Evolutionary conservation across 805 yeast species (phyloP), one percentile per base, ranked within the genome.

Genomic region (Wickerhamomyces bisporus): DNA sequence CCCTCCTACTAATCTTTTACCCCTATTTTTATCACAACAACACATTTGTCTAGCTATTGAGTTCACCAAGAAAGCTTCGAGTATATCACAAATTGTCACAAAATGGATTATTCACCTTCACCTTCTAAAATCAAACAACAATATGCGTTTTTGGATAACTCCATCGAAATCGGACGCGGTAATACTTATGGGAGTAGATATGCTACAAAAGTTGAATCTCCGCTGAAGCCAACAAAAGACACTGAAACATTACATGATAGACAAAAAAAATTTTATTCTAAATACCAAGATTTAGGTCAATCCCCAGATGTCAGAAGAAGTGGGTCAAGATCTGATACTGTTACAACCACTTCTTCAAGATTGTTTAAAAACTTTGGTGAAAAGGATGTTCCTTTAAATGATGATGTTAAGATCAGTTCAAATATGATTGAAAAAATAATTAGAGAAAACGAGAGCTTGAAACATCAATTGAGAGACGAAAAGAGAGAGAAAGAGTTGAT

Each of bases 361-460:
- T 40, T 52, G 13, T 52, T 53, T 36, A 50, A 43, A 26, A 43
- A 43, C 18, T 29, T 52, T 3, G 15, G 26, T 10, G 18, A 16
- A 18, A 30, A 36, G 3, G 40, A 42, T 6, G 47, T 52, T 2
- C 57, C 52, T 2, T 33, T 49, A 2, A 49, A 46, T 16, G 66
- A 61, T 25, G 65, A 60, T 32, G 60, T 61, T 36, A 58, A 57
- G 37, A 50, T 60, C 27, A 62, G 57, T 33, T 53, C 66, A 4
- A 56, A 60, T 34, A 61, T 62, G 58, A 51, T 64, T 15, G 71
- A 66, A 38, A 60, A 60, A 37, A 48, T 65, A 24, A 53, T 62
- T 16, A 55, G 55, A 23, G 64, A 66, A 28, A 60, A 61, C 25
- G 70, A 65, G 35, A 56, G 55, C 5, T 50, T 65, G 15, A 58